These are phyloP conservation scores for Lagenidium giganteum DNA, from an alignment of 352 stramenopile species.

Conservation along the genomic window DNA sequence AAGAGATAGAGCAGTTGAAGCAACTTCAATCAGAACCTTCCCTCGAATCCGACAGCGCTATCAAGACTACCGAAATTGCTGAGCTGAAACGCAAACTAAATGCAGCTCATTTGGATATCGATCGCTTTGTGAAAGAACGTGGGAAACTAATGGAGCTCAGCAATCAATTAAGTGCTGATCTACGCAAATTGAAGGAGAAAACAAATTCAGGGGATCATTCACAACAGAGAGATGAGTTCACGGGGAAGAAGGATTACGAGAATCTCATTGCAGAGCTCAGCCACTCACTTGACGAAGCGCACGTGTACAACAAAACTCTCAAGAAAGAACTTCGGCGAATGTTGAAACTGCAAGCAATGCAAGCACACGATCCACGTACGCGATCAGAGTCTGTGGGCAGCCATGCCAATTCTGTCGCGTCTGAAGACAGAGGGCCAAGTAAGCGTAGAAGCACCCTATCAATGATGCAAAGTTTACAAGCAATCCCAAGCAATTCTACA, in stretches of 20 bases:
- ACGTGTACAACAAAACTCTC: constrained; percentile 72
- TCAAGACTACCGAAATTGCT: constrained; percentile 22
- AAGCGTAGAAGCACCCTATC: constrained; percentile 46
- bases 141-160: constrained; percentile 78
- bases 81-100: constrained; percentile 40
- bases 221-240: constrained; percentile 30
- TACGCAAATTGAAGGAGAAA: constrained; percentile 34
- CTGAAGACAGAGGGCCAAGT: constrained; percentile 9
- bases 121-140: constrained; percentile 56
- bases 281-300: constrained; percentile 59
- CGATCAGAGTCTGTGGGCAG: too few species aligned
- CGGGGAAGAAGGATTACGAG: constrained; percentile 69
- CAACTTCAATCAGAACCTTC: neutral
- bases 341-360: constrained; percentile 59
- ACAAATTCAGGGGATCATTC: too few species aligned
- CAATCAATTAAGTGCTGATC: constrained; percentile 64
- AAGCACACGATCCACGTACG: too few species aligned
- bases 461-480: constrained; percentile 54
- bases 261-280: constrained; percentile 64
- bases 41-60: constrained; percentile 18
- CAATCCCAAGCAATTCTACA: too few species aligned
- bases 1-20: constrained; percentile 19
- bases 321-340: constrained; percentile 77
- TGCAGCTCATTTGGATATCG: constrained; percentile 47
- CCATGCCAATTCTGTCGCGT: too few species aligned